Base-by-base conservation (phyloP, 176 grass and related monocot genomes). In the Carex myosuroides region DNA sequence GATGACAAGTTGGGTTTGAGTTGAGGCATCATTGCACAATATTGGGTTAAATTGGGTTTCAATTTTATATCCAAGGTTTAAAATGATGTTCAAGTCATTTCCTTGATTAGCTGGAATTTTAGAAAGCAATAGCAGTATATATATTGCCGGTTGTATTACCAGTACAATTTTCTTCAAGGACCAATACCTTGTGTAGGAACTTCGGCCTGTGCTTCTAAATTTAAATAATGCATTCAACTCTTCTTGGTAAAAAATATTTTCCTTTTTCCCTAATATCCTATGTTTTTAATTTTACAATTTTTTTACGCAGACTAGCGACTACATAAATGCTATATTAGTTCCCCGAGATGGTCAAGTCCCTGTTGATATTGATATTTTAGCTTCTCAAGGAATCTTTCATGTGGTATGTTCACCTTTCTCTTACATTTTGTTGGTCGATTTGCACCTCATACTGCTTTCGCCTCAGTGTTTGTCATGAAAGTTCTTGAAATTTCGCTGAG, bases 321-420 rank as follows among this genome's bases (percentile, higher is more conserved):
- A 97, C 57, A 89, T 97, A 75, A 97, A 97, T 88, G 86, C 90
- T 66, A 84, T 97, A 85, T 88, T 97, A 87, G 90, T 97, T 87
- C 95, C 95, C 8, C 68, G 78, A 92, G 90, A 87, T 70, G 89
- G 95, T 60, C 90, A 88, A 87, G 83, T 97, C 72, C 81, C 85
- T 59, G 61, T 97, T 30, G 95, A 97, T 87, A 66, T 82, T 87
- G 64, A 90, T 87, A 71, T 76, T 88, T 91, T 97, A 79, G 82
- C 87, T 79, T 83, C 84, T 85, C 89, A 94, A 74, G 89, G 87
- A 80, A 97, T 94, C 52, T 84, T 91, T 94, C 87, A 80, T 85
- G 90, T 94, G 89, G 95, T 93, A 92, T 56, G 85, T 80, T 56
- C 44, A 59, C 20, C 4, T 72, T 18, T 64, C 13, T 70, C 22